phyloP scores from a whole-genome alignment of 2,329 filamentous ascomycete species.

The Botrytis porri region DNA sequence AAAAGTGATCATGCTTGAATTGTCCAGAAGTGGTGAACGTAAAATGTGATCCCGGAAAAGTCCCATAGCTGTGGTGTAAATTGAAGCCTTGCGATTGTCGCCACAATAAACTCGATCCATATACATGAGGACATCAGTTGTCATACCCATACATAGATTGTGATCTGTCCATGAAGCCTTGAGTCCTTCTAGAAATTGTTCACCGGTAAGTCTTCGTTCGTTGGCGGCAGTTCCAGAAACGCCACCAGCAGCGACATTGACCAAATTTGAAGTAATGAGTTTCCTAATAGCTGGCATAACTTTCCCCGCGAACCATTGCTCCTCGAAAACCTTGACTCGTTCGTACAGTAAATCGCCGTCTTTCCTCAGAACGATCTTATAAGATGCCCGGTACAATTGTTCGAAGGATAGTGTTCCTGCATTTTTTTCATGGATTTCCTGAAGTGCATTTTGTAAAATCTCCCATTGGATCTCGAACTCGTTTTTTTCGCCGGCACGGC shows the following conservation, averaged over 20 bases:
- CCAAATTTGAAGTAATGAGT: constrained; percentile 67
- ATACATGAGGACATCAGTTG: constrained; percentile 95
- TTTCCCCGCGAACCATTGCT: constrained; percentile 71
- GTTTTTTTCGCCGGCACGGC: constrained; percentile 54
- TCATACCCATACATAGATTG: constrained; percentile 92
- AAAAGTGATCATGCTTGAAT: constrained; percentile 54
- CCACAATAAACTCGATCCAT: constrained; percentile 83
- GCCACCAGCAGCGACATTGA: constrained; percentile 57
- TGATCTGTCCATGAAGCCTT: constrained; percentile 84
- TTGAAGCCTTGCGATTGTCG: constrained; percentile 70
- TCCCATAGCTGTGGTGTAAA: constrained; percentile 81
- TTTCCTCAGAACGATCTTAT: constrained; percentile 89
- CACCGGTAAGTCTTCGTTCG: constrained; percentile 76
- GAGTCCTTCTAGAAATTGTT: constrained; percentile 75
- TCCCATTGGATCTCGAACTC: constrained; percentile 88
- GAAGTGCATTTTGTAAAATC: constrained; percentile 70
- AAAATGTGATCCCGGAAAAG: constrained; percentile 87
- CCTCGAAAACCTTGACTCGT: constrained; percentile 75
- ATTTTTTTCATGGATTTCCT: constrained; percentile 88
- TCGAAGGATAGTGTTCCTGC: constrained; percentile 90
- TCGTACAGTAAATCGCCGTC: constrained; percentile 80
- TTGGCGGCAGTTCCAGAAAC: constrained; percentile 61
- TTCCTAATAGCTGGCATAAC: constrained; percentile 69
- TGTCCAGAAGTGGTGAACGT: constrained; percentile 51
- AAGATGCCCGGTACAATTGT: constrained; percentile 88